These are phyloP conservation scores for Blastobotrys americana DNA, from an alignment of 805 yeast species.

Conservation along the genomic window DNA sequence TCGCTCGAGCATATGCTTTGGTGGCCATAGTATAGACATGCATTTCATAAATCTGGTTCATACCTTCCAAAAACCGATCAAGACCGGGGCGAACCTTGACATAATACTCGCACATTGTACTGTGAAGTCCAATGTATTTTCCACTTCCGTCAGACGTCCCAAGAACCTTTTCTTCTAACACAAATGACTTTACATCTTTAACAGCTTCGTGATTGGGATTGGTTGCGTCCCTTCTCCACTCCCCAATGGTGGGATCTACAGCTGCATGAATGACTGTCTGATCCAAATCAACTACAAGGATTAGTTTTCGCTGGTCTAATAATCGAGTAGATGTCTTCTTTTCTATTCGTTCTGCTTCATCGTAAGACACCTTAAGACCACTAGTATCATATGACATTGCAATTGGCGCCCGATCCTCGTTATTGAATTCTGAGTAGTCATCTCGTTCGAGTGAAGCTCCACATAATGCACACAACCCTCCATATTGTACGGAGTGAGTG, in stretches of 20 bases:
- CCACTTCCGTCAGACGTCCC: too few species aligned
- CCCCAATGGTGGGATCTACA: constrained; percentile 94
- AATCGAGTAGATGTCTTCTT: constrained; percentile 55
- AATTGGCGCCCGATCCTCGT: constrained; percentile 71
- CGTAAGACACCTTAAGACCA: constrained; percentile 72
- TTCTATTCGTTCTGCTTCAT: constrained; percentile 84
- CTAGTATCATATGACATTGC: constrained; percentile 85
- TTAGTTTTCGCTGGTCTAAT: constrained; percentile 56
- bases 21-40: constrained; percentile 99
- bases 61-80: constrained; percentile 56
- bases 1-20: constrained; percentile 80
- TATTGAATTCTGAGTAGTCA: constrained; percentile 67
- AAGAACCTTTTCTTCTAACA: constrained; percentile 51
- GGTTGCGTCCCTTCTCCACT: constrained; percentile 82
- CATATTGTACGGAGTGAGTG: constrained; percentile 86
- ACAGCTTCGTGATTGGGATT: constrained; percentile 83
- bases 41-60: constrained; percentile 67
- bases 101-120: constrained; percentile 69
- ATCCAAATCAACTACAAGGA: constrained; percentile 91
- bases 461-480: constrained; percentile 90
- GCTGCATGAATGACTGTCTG: constrained; percentile 98
- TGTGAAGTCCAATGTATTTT: too few species aligned
- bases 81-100: constrained; percentile 90
- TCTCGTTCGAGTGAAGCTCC: constrained; percentile 66
- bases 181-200: constrained; percentile 70